Percentiles rank a stretch among this genome's conserved stretches.
These are phyloP conservation scores for Cryptococcus floricola DNA, from an alignment of 1,284 basidiomycete genomes.

Conservation along the genomic window DNA sequence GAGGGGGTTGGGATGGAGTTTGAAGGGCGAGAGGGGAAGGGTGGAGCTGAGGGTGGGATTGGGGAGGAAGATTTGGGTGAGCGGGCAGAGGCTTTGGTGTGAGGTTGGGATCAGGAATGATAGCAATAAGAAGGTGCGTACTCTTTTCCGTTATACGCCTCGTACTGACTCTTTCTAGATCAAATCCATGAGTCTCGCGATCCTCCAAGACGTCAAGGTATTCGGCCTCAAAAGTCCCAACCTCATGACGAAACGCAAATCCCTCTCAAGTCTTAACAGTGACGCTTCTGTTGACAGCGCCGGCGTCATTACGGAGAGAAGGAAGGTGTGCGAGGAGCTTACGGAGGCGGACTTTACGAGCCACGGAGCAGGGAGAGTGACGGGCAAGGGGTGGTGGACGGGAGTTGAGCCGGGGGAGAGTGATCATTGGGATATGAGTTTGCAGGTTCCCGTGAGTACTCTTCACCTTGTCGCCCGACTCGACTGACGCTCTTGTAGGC, in stretches of 20 bases:
- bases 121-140: slow-evolving; percentile 60
- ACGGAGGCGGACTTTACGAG: slow-evolving; percentile 59
- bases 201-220: slow-evolving; percentile 68
- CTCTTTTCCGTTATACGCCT: background rate
- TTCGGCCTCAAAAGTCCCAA: slow-evolving; percentile 53
- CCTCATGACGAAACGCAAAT: background rate
- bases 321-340: slow-evolving; percentile 60
- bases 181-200: slow-evolving; percentile 63
- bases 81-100: slow-evolving; percentile 75
- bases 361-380: slow-evolving; percentile 62
- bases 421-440: slow-evolving; percentile 58
- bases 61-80: slow-evolving; percentile 75
- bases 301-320: slow-evolving; percentile 26
- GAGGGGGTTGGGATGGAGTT: slow-evolving; percentile 57
- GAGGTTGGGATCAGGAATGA: slow-evolving; percentile 69
- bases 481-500: slow-evolving; percentile 49
- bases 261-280: background rate
- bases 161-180: slow-evolving; percentile 45
- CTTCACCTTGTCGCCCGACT: background rate
- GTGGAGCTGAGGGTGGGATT: slow-evolving; percentile 70
- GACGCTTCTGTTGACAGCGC: background rate
- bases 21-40: slow-evolving; percentile 62
- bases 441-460: slow-evolving; percentile 64
- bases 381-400: slow-evolving; percentile 82
- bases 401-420: slow-evolving; percentile 66